Percentiles rank a stretch among this genome's conserved stretches.
These are phyloP conservation scores for Boletellus deceptivus DNA, from an alignment of 1,284 basidiomycete genomes.

Conservation along the genomic window DNA sequence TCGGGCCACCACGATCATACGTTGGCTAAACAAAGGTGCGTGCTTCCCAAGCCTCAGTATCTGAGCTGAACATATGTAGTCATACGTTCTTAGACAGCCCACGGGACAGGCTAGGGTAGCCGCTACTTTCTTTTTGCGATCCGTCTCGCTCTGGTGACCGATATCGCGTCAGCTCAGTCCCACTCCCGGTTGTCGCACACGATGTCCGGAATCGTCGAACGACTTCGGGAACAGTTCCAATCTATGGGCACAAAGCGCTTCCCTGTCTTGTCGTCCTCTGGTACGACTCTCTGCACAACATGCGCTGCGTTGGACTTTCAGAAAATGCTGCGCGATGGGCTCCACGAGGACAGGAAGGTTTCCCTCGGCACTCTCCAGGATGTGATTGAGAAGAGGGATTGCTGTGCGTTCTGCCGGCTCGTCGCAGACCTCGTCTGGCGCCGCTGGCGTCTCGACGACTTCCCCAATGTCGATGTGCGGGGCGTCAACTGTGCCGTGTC, in stretches of 20 bases:
- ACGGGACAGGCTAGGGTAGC: too few relatives aligned
- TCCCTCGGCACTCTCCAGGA: conserved; percentile 14
- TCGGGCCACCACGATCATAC: too few relatives aligned
- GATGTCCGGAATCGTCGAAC: conserved; percentile 7
- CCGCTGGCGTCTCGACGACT: conserved; percentile 17
- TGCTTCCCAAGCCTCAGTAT: too few relatives aligned
- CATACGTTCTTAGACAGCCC: too few relatives aligned
- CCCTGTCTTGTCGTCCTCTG: neutral
- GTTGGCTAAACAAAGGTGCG: too few relatives aligned
- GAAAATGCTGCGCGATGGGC: conserved; percentile 14
- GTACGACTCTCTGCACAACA: conserved; percentile 6
- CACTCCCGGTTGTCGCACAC: too few relatives aligned
- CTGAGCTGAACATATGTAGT: too few relatives aligned
- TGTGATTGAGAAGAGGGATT: conserved; percentile 7
- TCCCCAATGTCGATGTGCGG: conserved; percentile 9
- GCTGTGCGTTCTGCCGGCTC: conserved; percentile 19
- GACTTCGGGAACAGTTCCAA: conserved; percentile 4
- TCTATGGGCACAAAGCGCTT: neutral
- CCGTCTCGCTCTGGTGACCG: too few relatives aligned
- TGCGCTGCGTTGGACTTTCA: conserved; percentile 16
- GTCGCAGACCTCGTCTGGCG: conserved; percentile 9
- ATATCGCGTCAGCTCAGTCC: too few relatives aligned
- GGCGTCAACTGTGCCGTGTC: conserved; percentile 4
- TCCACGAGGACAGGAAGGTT: conserved; percentile 3
- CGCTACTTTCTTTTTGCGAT: too few relatives aligned